phyloP scores from a whole-genome alignment of 805 yeast genomes.

The Saturnispora silvae region DNA sequence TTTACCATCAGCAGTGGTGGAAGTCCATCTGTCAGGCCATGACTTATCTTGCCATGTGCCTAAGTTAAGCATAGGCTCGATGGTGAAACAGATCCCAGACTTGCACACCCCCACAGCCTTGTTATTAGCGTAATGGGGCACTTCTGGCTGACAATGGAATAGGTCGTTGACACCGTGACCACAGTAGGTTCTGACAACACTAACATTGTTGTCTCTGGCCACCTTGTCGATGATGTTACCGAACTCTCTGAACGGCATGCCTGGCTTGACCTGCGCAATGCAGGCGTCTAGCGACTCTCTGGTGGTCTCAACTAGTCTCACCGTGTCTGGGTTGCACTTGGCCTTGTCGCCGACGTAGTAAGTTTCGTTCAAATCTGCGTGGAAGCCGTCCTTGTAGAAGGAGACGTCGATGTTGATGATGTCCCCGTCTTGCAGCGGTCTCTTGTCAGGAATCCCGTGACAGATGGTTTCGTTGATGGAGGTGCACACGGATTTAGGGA shows the following conservation, averaged over 20 bases:
- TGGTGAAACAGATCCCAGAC: conserved; percentile 94
- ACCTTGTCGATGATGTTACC: conserved; percentile 85
- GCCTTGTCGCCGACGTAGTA: conserved; percentile 92
- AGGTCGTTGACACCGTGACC: conserved; percentile 87
- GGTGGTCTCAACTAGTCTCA: conserved; percentile 83
- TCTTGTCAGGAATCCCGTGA: conserved; percentile 93
- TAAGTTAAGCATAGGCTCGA: conserved; percentile 91
- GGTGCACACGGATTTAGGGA: conserved; percentile 86
- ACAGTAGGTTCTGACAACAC: conserved; percentile 82
- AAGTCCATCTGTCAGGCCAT: conserved; percentile 99
- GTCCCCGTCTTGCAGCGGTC: conserved; percentile 84
- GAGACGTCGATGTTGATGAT: conserved; percentile 87
- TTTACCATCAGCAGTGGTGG: conserved; percentile 82
- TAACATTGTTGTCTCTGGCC: conserved; percentile 66
- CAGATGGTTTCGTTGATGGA: conserved; percentile 93
- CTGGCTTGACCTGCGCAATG: conserved; percentile 81
- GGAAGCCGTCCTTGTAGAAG: conserved; percentile 76
- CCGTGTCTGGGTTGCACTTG: conserved; percentile 64
- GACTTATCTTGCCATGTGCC: conserved; percentile 71
- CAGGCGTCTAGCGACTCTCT: conserved; percentile 82
- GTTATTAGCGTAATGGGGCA: conserved; percentile 91
- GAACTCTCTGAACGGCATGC: conserved; percentile 71
- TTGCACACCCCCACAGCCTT: conserved; percentile 89
- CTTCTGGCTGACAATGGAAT: conserved; percentile 87
- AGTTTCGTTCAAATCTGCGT: conserved; percentile 92